Base-by-base conservation (phyloP, 352 stramenopile genomes). In the Pythium sp. region DNA sequence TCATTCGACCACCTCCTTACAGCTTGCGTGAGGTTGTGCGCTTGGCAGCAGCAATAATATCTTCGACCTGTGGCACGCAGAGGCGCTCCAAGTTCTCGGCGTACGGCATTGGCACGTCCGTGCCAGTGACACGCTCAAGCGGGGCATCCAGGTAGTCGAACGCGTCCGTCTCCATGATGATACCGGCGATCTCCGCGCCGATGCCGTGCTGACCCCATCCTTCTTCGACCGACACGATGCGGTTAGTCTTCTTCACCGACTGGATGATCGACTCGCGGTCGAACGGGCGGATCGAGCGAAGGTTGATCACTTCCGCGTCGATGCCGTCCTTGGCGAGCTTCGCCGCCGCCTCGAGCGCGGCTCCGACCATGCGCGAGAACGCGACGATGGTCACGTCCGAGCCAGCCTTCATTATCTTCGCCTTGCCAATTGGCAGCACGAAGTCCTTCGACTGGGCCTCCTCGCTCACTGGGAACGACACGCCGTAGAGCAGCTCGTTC, bases 91-190 rank as follows among this genome's bases (percentile, higher is more conserved):
- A 84, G 80, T 98, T 98, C 22, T 92, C 91, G 20, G 97, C 93
- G 86, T 99, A 99, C 51, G 98, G 95, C 97, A 99, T 99, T 38
- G 98, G 98, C 66, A 99, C 95, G 80, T 99, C 98, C 38, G 97
- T 98, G 74, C 96, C 93, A 30, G 96, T 99, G 65, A 99, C 94
- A 67, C 98, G 90, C 80, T 99, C 95, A 58, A 99, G 78, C 7
- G 98, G 98, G 24, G 98, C 97, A 83, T 99, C 98, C 72, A 99
- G 84, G 84, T 99, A 99, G 85, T 99, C 98, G 72, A 99, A 99
- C 32, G 92, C 95, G 32, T 98, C 96, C 58, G 97, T 97, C 86
- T 99, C 97, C 90, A 99, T 98, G 74, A 99, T 81, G 54, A 99
- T 91, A n/a, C 94, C 96, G 61, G 92, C 93, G 73, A 99, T 99